Base-by-base conservation (phyloP, 352 stramenopile species). In the Globisporangium camurandrum region DNA sequence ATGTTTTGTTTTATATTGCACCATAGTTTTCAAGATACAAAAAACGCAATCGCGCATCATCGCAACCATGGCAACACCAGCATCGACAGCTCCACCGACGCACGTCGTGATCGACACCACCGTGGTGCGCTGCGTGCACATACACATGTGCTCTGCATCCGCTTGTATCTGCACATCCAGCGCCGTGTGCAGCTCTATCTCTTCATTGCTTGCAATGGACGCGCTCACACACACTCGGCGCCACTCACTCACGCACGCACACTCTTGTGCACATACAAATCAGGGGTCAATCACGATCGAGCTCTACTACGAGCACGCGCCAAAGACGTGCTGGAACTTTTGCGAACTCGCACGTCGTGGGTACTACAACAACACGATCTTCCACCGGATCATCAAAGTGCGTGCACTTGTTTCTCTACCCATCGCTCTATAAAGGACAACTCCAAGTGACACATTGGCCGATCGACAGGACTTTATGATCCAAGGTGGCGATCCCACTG, bases 401-500 rank as follows among this genome's bases (percentile, higher is more conserved):
- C 9, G 19, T 16, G 22, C 33, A 12, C 11, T 12, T 37, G 10
- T 2, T 16, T 39, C 12, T 39, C 33, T n/a, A n/a, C n/a, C n/a
- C n/a, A n/a, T n/a, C n/a, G n/a, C n/a, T n/a, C n/a, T n/a, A n/a
- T n/a, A n/a, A n/a, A n/a, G n/a, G n/a, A n/a, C n/a, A n/a, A n/a
- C n/a, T n/a, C n/a, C n/a, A n/a, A n/a, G n/a, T n/a, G n/a, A n/a
- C n/a, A n/a, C n/a, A n/a, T n/a, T n/a, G n/a, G n/a, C n/a, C n/a
- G n/a, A n/a, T n/a, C n/a, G n/a, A 0, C 56, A 89, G 63, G 85
- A 97, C 56, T 98, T 98, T 65, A 98, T 98, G 90, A 96, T 98
- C 50, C 94, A 98, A 56, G 94, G 91, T 11, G 94, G 94, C 44
- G 93, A 98, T 58, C 93, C 93, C 0, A 97, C 92, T 17, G 93